Evolutionary conservation across 2,329 filamentous ascomycete genomes (phyloP).

Genomic region (Penicillium sp.): DNA sequence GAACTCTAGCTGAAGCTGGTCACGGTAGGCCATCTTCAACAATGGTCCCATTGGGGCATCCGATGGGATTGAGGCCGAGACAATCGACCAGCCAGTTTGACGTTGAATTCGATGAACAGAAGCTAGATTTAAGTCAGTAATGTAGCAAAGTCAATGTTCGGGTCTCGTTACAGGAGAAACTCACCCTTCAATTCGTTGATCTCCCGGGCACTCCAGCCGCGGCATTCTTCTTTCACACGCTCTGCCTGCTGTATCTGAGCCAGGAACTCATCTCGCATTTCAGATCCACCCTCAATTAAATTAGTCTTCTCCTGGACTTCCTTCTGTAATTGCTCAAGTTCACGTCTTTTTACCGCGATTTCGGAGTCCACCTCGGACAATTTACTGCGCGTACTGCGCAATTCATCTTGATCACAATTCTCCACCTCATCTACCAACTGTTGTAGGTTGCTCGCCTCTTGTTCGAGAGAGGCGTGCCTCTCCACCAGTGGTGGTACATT

Average conservation of each 20-base stretch:
- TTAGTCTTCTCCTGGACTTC: slow-evolving; percentile 67
- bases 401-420: slow-evolving; percentile 72
- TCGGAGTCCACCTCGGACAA: slow-evolving; percentile 65
- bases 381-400: slow-evolving; percentile 69
- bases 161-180: slow-evolving; percentile 16
- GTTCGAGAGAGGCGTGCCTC: slow-evolving; percentile 60
- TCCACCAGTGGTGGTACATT: slow-evolving; percentile 65
- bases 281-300: slow-evolving; percentile 60
- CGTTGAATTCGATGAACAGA: slow-evolving; percentile 43
- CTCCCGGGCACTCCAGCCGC: slow-evolving; percentile 83
- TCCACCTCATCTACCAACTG: slow-evolving; percentile 62
- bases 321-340: slow-evolving; percentile 65
- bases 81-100: slow-evolving; percentile 47
- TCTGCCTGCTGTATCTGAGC: slow-evolving; percentile 80
- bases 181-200: slow-evolving; percentile 75
- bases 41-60: slow-evolving; percentile 31
- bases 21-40: slow-evolving; percentile 44
- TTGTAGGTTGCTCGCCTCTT: slow-evolving; percentile 67
- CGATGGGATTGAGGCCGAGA: slow-evolving; percentile 35
- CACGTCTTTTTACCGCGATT: slow-evolving; percentile 66
- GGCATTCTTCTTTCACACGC: slow-evolving; percentile 78
- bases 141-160: background rate
- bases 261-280: slow-evolving; percentile 67
- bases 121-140: slow-evolving; percentile 23
- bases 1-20: slow-evolving; percentile 45